Base-by-base conservation (phyloP, 1,284 basidiomycete species). In the Uromyces viciae-fabae region DNA sequence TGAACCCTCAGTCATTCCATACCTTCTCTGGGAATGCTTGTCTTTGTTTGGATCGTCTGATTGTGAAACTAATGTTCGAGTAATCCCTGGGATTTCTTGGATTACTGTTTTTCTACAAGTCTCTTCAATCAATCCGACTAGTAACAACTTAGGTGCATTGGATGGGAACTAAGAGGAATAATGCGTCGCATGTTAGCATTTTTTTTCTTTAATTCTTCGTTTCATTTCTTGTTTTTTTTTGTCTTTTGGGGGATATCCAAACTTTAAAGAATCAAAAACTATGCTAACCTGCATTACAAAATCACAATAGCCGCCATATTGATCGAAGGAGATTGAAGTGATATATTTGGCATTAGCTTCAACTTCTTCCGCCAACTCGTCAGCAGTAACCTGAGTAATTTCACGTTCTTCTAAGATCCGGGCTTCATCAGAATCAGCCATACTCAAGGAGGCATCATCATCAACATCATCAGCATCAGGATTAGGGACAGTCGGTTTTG, bases 121-220 rank as follows among this genome's bases (percentile, higher is more conserved):
- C 81, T 91, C 89, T 86, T 98, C 95, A 78, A 97, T 89, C 82
- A 98, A 90, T 77, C 94, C 95, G 75, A 97, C 94, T 46, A 98
- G 89, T 42, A 98, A 88, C 54, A 98, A 88, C 87, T 98, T 98
- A 33, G 94, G 94, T 85, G 94, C 86, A 79, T 85, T 86, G n/a
- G 87, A 87, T 1, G 87, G 86, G 86, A 89, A 88, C 87, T 88
- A 84, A 91, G 88, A 42, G 11, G 14, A 68, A 46, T 64, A 90
- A 88, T 28, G n/a, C n/a, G n/a, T n/a, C n/a, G n/a, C n/a, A n/a
- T n/a, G n/a, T n/a, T n/a, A n/a, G n/a, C n/a, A n/a, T n/a, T n/a
- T n/a, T n/a, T n/a, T n/a, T n/a, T n/a, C n/a, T n/a, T n/a, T n/a
- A n/a, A n/a, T n/a, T n/a, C n/a, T n/a, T n/a, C n/a, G n/a, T n/a